A percentile compares a stretch with the other conserved stretches of the same genome.
These are phyloP conservation scores for Gaertneriomyces semiglobifer DNA, from an alignment of 192 early-diverging fungal genomes.

Conservation along the genomic window DNA sequence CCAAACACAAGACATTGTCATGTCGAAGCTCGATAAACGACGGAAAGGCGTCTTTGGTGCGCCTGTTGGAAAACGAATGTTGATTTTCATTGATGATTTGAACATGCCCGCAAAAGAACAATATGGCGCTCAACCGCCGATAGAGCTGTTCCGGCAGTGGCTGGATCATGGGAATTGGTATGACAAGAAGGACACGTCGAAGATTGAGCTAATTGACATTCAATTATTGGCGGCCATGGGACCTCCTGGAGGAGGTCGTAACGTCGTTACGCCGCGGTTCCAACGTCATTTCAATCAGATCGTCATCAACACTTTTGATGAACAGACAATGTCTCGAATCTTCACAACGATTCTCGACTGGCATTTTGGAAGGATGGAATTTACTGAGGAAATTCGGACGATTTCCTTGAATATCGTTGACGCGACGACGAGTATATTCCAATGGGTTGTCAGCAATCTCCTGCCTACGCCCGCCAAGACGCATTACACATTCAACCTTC, in stretches of 20 bases:
- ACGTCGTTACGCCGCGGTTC: constrained; percentile 56
- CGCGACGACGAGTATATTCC: constrained; percentile 48
- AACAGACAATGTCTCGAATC: constrained; percentile 53
- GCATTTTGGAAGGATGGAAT: constrained; percentile 56
- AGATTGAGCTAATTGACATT: constrained; percentile 55
- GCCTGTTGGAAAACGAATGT: constrained; percentile 48
- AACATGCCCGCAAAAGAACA: constrained; percentile 64
- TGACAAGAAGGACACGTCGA: constrained; percentile 58
- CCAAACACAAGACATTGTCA: constrained; percentile 60
- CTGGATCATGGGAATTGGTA: constrained; percentile 66
- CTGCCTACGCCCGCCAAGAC: constrained; percentile 65
- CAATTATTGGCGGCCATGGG: constrained; percentile 60
- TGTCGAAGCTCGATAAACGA: constrained; percentile 61
- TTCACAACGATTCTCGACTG: constrained; percentile 59
- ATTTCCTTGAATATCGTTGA: constrained; percentile 42
- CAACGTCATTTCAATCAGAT: constrained; percentile 62
- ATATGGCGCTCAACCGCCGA: constrained; percentile 62
- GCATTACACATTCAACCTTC: constrained; percentile 64
- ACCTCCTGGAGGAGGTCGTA: constrained; percentile 62
- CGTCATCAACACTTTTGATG: constrained; percentile 58
- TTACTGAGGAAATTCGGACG: constrained; percentile 46
- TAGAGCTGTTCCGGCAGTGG: constrained; percentile 60
- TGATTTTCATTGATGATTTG: constrained; percentile 61
- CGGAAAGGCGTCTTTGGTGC: constrained; percentile 61
- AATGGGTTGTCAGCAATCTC: constrained; percentile 55